phyloP scores from a whole-genome alignment of 2,329 filamentous ascomycete genomes.

The Fusarium camptoceras region DNA sequence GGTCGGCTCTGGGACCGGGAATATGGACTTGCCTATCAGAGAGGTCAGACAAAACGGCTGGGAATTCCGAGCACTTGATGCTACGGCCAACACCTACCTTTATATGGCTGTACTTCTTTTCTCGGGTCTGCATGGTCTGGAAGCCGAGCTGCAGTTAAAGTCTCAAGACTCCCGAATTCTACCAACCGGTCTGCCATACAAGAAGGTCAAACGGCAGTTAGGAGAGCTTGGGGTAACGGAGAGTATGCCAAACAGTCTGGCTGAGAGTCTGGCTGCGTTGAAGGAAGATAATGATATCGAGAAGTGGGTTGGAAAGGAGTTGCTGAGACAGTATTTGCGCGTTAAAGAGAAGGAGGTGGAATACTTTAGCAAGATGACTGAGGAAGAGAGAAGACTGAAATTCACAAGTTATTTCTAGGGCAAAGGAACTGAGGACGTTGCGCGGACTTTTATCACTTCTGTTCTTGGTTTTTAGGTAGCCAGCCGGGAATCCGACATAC shows the following conservation, averaged over 20 bases:
- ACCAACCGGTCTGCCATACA: accelerated
- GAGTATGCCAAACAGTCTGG: not conserved
- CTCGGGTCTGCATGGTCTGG: too few species aligned
- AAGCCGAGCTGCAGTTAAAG: not conserved
- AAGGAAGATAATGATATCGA: not conserved
- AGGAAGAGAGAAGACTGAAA: not conserved
- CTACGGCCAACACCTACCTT: not conserved
- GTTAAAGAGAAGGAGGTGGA: not conserved
- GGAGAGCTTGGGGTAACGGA: not conserved
- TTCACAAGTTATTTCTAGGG: too few species aligned
- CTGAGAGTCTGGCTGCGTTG: not conserved
- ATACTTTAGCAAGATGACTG: not conserved
- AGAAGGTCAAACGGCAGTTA: not conserved
- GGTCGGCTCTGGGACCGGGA: accelerated
- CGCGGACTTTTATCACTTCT: accelerated
- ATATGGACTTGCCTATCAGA: not conserved
- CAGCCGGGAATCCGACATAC: too few species aligned
- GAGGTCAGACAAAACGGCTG: accelerated
- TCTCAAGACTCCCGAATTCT: accelerated
- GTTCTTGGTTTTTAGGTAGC: too few species aligned
- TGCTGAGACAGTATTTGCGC: not conserved
- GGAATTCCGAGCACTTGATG: not conserved
- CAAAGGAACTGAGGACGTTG: too few species aligned
- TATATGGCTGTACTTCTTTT: not conserved
- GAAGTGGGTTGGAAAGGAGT: not conserved